These are phyloP conservation scores for Zoysia pacifica DNA, from an alignment of 176 grass and related monocot species.

Conservation along the genomic window DNA sequence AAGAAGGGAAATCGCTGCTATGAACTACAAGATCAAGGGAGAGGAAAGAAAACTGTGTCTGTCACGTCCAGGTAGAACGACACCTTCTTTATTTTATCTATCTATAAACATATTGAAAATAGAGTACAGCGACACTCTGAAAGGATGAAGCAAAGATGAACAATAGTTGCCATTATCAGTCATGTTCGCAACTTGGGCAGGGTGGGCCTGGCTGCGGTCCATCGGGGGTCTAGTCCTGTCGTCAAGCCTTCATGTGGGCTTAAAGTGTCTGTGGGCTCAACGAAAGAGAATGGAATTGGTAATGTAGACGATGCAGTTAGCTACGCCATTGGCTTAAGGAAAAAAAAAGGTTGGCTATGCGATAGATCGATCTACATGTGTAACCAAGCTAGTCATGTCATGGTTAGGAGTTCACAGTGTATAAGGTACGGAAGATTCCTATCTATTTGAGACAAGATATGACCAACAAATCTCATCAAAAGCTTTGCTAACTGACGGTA, in stretches of 20 bases:
- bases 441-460: no score
- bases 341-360: no score
- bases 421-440: background rate
- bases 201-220: slow-evolving; percentile 27
- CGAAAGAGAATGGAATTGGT: background rate
- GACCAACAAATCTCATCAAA: no score
- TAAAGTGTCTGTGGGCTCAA: slow-evolving; percentile 29
- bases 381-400: background rate
- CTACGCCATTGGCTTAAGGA: no score
- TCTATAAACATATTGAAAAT: no score
- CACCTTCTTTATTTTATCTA: background rate
- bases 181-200: background rate
- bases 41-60: background rate
- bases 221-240: background rate
- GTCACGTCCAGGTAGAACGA: background rate
- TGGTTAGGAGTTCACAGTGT: background rate
- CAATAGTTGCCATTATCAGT: background rate
- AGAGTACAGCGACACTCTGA: background rate
- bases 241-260: slow-evolving; percentile 47
- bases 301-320: background rate
- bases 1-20: background rate
- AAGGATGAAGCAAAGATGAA: background rate
- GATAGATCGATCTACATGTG: no score
- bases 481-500: no score
- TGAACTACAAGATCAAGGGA: background rate